These are phyloP conservation scores for Ascocoryne sarcoides DNA, from an alignment of 2,329 filamentous ascomycete genomes.

Conservation along the genomic window DNA sequence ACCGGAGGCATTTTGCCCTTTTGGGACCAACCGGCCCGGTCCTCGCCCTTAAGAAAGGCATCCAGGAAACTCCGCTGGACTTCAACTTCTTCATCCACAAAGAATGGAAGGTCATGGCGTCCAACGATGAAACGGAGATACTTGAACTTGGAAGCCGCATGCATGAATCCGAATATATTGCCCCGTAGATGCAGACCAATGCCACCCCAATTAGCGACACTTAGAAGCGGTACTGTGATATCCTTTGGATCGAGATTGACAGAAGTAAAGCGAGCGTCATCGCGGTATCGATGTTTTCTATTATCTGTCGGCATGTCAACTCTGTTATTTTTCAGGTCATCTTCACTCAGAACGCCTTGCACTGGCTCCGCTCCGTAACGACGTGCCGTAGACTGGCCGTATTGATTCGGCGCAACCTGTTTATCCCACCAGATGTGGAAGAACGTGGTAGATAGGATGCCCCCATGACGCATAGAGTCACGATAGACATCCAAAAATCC, in stretches of 20 bases:
- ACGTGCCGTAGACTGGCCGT: constrained; percentile 37
- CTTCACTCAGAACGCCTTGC: constrained; percentile 48
- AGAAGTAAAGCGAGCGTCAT: constrained; percentile 29
- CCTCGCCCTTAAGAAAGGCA: constrained; percentile 61
- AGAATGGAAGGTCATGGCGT: constrained; percentile 64
- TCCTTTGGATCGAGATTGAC: constrained; percentile 51
- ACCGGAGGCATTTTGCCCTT: constrained; percentile 52
- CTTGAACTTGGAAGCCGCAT: constrained; percentile 58
- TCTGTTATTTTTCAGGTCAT: constrained; percentile 31
- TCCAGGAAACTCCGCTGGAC: constrained; percentile 60
- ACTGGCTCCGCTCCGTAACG: constrained; percentile 35
- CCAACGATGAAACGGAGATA: constrained; percentile 63
- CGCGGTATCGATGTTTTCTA: constrained; percentile 45
- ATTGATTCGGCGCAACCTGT: constrained; percentile 60
- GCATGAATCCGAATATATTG: constrained; percentile 56
- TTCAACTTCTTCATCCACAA: constrained; percentile 60
- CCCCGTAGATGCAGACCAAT: constrained; percentile 61
- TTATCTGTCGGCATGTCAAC: constrained; percentile 37
- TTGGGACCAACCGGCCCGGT: constrained; percentile 50
- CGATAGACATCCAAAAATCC: constrained; percentile 46
- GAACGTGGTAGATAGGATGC: constrained; percentile 49
- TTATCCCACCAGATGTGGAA: constrained; percentile 60
- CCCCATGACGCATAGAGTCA: constrained; percentile 52
- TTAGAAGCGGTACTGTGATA: constrained; percentile 58
- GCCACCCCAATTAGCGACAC: constrained; percentile 63